Evolutionary conservation across 176 grass and related monocot genomes (phyloP).

Genomic region (Oryza coarctata): DNA sequence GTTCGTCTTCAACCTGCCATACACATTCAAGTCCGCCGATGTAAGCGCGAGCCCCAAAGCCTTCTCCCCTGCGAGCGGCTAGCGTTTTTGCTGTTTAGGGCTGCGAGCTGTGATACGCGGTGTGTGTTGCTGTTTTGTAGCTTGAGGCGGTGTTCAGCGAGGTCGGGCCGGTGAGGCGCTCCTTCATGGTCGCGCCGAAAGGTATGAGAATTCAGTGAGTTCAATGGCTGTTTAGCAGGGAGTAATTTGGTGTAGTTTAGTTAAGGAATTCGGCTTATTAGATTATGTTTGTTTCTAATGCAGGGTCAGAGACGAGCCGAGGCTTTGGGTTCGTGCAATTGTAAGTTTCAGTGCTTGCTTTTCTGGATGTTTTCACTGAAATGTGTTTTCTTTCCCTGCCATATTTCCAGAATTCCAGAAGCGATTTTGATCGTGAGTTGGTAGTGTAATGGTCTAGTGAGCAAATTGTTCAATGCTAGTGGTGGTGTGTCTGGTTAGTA

Average conservation of each 20-base stretch:
- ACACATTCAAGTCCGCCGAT: slow-evolving; percentile 80
- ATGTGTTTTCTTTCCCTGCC: background rate
- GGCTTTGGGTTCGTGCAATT: slow-evolving; percentile 92
- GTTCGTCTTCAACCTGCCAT: slow-evolving; percentile 85
- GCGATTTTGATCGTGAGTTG: background rate
- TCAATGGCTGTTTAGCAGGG: background rate
- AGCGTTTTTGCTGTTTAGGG: background rate
- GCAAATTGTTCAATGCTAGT: background rate
- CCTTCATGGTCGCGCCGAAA: slow-evolving; percentile 85
- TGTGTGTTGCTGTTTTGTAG: slow-evolving; percentile 34
- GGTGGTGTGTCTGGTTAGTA: background rate
- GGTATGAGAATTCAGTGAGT: slow-evolving; percentile 33
- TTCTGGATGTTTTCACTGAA: background rate
- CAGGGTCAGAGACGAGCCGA: slow-evolving; percentile 73
- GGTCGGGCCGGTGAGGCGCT: slow-evolving; percentile 84
- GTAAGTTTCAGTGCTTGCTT: slow-evolving; percentile 48
- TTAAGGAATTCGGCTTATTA: background rate
- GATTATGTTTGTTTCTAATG: slow-evolving; percentile 9
- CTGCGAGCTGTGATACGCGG: background rate
- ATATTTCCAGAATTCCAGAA: background rate
- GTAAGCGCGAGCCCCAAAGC: slow-evolving; percentile 29
- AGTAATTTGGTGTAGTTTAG: background rate
- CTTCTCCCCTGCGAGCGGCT: background rate
- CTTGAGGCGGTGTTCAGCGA: slow-evolving; percentile 83
- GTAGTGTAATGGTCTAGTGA: background rate